Percentiles rank a stretch among this genome's conserved stretches.
Conservation (phyloP, 2,329 filamentous ascomycete species). For the Metarhizium guizhouense region DNA sequence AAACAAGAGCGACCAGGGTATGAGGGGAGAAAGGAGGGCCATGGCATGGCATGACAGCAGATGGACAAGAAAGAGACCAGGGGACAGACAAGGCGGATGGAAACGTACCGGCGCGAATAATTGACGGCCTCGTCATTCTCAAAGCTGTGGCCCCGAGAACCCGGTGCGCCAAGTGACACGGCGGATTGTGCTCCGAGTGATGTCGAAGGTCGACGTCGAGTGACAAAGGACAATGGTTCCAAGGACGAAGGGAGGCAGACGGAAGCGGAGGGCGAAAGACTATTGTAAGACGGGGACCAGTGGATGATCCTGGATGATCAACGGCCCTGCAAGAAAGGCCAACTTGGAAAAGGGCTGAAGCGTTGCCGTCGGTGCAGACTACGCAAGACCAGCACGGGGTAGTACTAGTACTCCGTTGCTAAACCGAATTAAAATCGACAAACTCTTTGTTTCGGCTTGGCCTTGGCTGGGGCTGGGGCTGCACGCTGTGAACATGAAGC, state of each 20-base stretch:
- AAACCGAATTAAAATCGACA: too few species aligned
- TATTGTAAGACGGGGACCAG: neutral
- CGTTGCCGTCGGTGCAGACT: too few species aligned
- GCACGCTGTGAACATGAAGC: too few species aligned
- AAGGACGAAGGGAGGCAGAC: neutral
- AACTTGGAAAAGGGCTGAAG: too few species aligned
- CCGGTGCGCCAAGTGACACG: neutral
- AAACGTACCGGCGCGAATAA: conserved; percentile 52
- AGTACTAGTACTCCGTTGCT: too few species aligned
- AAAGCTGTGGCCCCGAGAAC: neutral
- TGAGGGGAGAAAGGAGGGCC: neutral
- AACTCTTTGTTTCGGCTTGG: too few species aligned
- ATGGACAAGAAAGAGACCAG: neutral
- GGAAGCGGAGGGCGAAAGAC: neutral
- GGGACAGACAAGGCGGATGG: conserved; percentile 7
- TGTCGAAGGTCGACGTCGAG: neutral
- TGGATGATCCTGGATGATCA: neutral
- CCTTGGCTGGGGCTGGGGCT: too few species aligned
- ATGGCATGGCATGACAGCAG: neutral
- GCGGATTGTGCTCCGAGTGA: neutral
- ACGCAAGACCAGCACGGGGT: too few species aligned
- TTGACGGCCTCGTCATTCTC: conserved; percentile 48
- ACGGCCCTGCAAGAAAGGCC: too few species aligned
- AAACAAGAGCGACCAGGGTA: conserved; percentile 3
- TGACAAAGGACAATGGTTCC: neutral